Percentiles rank a stretch among this genome's conserved stretches.
Evolutionary conservation across 176 grass and related monocot genomes (phyloP).

Genomic region (Areca catechu): DNA sequence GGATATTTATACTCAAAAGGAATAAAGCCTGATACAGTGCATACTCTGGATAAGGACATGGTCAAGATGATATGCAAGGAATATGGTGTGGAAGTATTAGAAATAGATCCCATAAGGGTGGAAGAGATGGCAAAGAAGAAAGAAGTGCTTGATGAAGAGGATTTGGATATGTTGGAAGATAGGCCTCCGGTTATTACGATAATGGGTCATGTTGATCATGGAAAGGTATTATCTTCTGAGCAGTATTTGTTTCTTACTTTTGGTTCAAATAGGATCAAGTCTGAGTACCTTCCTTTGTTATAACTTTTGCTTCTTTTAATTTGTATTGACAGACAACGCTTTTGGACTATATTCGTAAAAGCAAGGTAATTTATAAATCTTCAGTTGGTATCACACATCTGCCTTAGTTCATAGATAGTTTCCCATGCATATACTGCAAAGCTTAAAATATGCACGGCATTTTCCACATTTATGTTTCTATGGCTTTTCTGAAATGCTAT

Average conservation of each 20-base stretch:
- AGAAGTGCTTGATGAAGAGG: conserved; percentile 80
- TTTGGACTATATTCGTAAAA: conserved; percentile 88
- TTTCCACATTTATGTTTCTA: conserved; percentile 2
- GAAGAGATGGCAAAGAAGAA: conserved; percentile 96
- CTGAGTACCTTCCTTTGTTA: no score
- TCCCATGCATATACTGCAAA: no score
- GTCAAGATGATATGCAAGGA: conserved; percentile 96
- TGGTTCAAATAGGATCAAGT: no score
- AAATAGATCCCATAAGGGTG: conserved; percentile 55
- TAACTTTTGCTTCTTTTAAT: conserved; percentile 8
- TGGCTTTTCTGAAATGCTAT: not conserved
- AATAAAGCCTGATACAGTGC: conserved; percentile 47
- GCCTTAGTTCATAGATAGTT: not conserved
- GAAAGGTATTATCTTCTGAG: conserved; percentile 51
- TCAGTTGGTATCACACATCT: conserved; percentile 6
- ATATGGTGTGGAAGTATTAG: conserved; percentile 89
- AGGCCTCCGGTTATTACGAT: conserved; percentile 95
- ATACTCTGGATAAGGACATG: conserved; percentile 71
- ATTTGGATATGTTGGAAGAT: conserved; percentile 73
- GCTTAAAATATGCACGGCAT: not conserved
- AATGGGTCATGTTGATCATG: conserved; percentile 98
- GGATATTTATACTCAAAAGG: conserved; percentile 50
- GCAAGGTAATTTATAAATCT: conserved; percentile 57
- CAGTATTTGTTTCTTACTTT: not conserved
- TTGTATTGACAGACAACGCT: conserved; percentile 65